phyloP scores from a whole-genome alignment of 345 rosid genomes.

The Sapria himalayana region DNA sequence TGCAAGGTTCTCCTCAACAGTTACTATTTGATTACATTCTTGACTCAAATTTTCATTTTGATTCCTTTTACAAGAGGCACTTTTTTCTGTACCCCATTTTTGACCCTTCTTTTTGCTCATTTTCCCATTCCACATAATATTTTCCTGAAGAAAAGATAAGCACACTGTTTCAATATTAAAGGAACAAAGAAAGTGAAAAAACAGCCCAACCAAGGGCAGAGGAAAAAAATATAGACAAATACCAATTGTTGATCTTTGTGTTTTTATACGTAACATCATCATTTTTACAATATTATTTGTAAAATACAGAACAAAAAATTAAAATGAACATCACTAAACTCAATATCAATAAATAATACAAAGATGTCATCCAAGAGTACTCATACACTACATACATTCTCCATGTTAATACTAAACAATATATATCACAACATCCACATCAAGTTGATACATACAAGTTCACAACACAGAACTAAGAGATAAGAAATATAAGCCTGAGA shows the following conservation, averaged over 20 bases:
- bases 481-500: background rate
- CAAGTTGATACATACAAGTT: background rate
- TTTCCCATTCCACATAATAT: constrained; percentile 57
- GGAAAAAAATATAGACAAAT: background rate
- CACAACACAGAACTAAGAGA: background rate
- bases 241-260: too few relatives aligned
- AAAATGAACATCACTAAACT: too few relatives aligned
- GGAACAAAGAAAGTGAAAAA: background rate
- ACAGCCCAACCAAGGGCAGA: background rate
- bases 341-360: too few relatives aligned
- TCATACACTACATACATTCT: too few relatives aligned
- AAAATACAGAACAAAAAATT: too few relatives aligned
- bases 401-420: background rate
- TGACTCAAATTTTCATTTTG: constrained; percentile 18
- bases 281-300: too few relatives aligned
- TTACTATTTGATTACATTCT: constrained; percentile 14
- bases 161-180: constrained; percentile 4
- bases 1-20: constrained; percentile 15
- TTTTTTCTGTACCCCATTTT: constrained; percentile 74
- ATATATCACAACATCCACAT: background rate
- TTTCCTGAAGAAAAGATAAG: constrained; percentile 24
- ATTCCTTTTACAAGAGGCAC: constrained; percentile 23
- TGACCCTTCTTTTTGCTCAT: constrained; percentile 85
- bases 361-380: too few relatives aligned
- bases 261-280: too few relatives aligned